Evolutionary conservation across 352 stramenopile species (phyloP), one percentile per base, ranked within the genome.

Genomic region (Pythium chondricola): DNA sequence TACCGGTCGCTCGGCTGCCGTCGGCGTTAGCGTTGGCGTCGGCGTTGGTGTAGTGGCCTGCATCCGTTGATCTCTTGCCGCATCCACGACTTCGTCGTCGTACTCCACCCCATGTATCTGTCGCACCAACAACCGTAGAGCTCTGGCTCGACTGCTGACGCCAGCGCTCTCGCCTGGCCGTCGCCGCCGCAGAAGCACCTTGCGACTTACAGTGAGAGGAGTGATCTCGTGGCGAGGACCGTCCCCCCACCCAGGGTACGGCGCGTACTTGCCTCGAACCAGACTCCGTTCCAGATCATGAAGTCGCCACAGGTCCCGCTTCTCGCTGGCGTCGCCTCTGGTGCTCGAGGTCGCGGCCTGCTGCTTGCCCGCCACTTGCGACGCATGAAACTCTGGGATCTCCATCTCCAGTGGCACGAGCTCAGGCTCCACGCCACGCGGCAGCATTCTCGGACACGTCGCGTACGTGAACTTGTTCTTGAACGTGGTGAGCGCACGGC

Each of bases 391-490:
- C 30, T 76, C 76, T 4, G 78, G 76, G 17, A 93, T 92, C n/a
- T 72, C 60, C 80, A 92, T 87, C 48, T 67, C 58, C 13, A 87
- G 54, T 17, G 77, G 55, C 13, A 58, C 64, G 13, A 93, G 56
- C 25, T 70, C 40, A 4, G 77, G 80, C 4, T 40, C 61, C 33
- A 85, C 67, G 1, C 70, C 71, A 13, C 48, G 58, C 18, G 76
- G 84, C 18, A 90, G 45, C 75, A 93, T 95, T 7, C 83, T 74
- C 31, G 73, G 64, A 39, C 73, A 85, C 43, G 77, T 84, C 36
- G 67, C 67, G 83, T 96, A 85, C 71, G 83, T 68, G 48, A 94
- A 94, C 51, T 83, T 94, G 67, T 61, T 85, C 58, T 94, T 94
- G 65, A 87, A 98, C 53, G 85, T 91, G 16, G 79, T 93, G 38